Conservation (phyloP, 192 early-diverging fungal species). For the Coemansia sp. region DNA sequence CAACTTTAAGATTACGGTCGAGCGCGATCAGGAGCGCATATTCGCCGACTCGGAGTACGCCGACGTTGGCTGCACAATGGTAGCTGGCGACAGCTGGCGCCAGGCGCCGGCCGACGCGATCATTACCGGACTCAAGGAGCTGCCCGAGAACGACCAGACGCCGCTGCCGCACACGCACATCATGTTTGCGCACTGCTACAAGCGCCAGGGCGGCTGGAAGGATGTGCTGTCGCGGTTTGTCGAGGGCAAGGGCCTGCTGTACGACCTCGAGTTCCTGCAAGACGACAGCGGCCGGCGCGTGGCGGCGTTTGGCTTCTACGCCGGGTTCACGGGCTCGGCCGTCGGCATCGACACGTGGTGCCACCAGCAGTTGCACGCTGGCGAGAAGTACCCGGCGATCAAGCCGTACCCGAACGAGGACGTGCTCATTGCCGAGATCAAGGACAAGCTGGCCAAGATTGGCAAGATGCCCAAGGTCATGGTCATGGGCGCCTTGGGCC, state of each 20-base stretch:
- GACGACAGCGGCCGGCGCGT: conserved; percentile 82
- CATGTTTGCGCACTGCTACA: conserved; percentile 99
- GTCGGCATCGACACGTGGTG: conserved; percentile 92
- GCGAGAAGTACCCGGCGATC: conserved; percentile 65
- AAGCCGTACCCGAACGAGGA: conserved; percentile 83
- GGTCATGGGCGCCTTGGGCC: conserved; percentile 97
- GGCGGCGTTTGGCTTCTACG: conserved; percentile 96
- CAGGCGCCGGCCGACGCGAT: conserved; percentile 85
- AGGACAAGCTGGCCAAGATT: conserved; percentile 54
- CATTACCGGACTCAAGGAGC: conserved; percentile 94
- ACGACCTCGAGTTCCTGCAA: conserved; percentile 93
- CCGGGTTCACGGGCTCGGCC: conserved; percentile 92
- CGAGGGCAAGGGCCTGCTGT: conserved; percentile 76
- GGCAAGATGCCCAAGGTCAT: conserved; percentile 75
- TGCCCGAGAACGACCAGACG: conserved; percentile 87
- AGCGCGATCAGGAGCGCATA: conserved; percentile 74
- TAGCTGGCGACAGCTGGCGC: conserved; percentile 77
- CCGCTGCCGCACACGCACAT: conserved; percentile 92
- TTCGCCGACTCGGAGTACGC: conserved; percentile 87
- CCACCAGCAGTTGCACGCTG: conserved; percentile 61
- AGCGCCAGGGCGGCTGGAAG: conserved; percentile 91
- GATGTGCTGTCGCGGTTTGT: conserved; percentile 82
- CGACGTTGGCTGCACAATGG: conserved; percentile 77
- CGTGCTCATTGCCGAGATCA: conserved; percentile 68
- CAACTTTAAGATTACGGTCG: conserved; percentile 83